A percentile compares a stretch with the other conserved stretches of the same genome.
Evolutionary conservation across 2,329 filamentous ascomycete species (phyloP).

Genomic region (Dactylonectria estremocensis): DNA sequence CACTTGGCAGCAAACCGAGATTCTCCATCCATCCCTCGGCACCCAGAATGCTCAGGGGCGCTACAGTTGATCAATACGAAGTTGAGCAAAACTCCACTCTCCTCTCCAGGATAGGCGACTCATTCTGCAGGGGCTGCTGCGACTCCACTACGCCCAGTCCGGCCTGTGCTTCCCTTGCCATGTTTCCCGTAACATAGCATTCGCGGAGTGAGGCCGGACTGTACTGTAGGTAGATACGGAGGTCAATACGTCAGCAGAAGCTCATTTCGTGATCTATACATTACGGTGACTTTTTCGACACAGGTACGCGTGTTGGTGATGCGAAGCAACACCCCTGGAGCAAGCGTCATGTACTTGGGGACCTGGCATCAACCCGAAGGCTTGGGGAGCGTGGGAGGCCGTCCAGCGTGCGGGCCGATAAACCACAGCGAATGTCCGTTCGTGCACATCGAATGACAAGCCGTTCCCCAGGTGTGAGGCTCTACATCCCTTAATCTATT

Average conservation of each 20-base stretch:
- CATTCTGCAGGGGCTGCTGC: slow-evolving; percentile 17
- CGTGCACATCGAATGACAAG: slow-evolving; percentile 18
- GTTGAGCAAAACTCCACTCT: not conserved
- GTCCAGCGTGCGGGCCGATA: slow-evolving; percentile 8
- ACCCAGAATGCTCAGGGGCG: slow-evolving; percentile 18
- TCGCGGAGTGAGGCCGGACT: slow-evolving; percentile 1
- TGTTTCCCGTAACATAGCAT: slow-evolving; percentile 14
- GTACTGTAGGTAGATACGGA: slow-evolving; percentile 2
- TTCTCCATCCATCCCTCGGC: slow-evolving; percentile 10
- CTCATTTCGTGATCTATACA: slow-evolving; percentile 13
- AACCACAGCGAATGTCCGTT: not conserved
- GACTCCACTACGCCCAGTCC: slow-evolving; percentile 1
- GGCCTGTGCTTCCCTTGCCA: slow-evolving; percentile 7
- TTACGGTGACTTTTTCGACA: slow-evolving; percentile 11
- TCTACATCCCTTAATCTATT: slow-evolving; percentile 10
- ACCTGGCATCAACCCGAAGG: slow-evolving; percentile 2
- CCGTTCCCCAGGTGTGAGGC: slow-evolving; percentile 11
- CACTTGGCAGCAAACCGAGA: slow-evolving; percentile 3
- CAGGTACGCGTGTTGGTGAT: slow-evolving; percentile 16
- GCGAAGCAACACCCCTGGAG: not conserved
- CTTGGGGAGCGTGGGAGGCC: slow-evolving; percentile 23
- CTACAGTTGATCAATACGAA: slow-evolving; percentile 26
- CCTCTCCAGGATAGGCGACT: slow-evolving; percentile 14
- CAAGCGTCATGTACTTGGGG: not conserved
- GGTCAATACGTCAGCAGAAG: not conserved